Conservation (phyloP, 2,329 filamentous ascomycete species). For the Pseudohalonectria lignicola region DNA sequence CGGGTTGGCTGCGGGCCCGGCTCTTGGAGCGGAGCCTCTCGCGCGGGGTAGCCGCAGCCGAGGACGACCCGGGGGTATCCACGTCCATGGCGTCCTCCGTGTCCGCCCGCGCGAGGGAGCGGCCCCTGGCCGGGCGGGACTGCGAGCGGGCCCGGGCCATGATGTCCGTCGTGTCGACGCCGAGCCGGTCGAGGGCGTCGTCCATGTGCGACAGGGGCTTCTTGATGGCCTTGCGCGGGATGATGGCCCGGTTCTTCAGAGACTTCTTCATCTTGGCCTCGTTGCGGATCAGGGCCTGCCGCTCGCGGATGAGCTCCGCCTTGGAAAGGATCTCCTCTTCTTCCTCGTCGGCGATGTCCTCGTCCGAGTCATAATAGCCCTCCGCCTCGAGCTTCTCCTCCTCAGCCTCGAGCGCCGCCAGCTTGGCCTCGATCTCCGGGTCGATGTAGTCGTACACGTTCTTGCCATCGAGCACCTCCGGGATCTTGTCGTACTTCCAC, state of each 20-base stretch:
- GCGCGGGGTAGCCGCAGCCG: conserved; percentile 18
- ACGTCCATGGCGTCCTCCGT: conserved; percentile 69
- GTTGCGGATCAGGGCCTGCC: conserved; percentile 84
- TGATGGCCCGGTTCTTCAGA: conserved; percentile 92
- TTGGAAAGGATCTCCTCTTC: conserved; percentile 83
- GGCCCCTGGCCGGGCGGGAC: conserved; percentile 51
- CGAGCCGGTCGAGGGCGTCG: conserved; percentile 71
- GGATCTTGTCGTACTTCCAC: conserved; percentile 95
- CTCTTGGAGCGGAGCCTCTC: conserved; percentile 64
- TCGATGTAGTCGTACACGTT: conserved; percentile 98
- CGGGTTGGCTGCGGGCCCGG: conserved; percentile 51
- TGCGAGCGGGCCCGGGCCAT: conserved; percentile 55
- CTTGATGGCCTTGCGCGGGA: conserved; percentile 71
- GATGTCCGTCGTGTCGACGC: conserved; percentile 71
- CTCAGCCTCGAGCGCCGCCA: conserved; percentile 85
- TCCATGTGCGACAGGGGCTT: conserved; percentile 83
- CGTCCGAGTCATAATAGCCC: conserved; percentile 93
- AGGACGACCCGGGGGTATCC: conserved; percentile 22
- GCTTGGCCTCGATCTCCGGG: conserved; percentile 89
- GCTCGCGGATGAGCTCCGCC: conserved; percentile 91
- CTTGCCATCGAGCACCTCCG: conserved; percentile 88
- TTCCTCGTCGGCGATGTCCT: conserved; percentile 74
- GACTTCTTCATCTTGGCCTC: conserved; percentile 92
- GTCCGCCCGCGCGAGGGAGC: conserved; percentile 50
- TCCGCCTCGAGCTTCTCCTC: conserved; percentile 87